Base-by-base conservation (phyloP, 257 asterid species). In the Solanum tarapatanum region DNA sequence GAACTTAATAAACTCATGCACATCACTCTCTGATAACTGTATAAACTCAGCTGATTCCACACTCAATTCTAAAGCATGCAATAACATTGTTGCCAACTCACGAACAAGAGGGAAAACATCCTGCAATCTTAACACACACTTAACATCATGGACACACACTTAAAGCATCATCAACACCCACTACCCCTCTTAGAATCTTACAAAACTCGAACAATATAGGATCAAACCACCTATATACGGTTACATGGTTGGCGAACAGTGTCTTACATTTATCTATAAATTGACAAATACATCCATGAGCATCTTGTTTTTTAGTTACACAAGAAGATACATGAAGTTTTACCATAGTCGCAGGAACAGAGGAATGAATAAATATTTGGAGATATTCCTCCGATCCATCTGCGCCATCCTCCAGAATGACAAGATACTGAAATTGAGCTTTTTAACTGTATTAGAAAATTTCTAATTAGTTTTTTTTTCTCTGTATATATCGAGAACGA, bases 281-380 rank as follows among this genome's bases (percentile, higher is more conserved):
- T 58, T 88, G 89, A 75, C 66, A 89, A 86, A 96, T 93, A 87
- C 96, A 94, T 23, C 92, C 93, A 8, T 90, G 93, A 0, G 94
- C 98, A 11, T 39, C 86, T 2, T 84, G 91, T 88, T 84, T 82
- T 91, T 90, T 36, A 48, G 88, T 64, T 87, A 82, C 80, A 80
- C 87, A 69, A 26, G 95, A 87, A 11, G 98, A 92, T 91, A 88
- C 90, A 60, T 94, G 93, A 62, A 95, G 95, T 94, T 91, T 92
- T 39, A 95, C 98, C 87, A 96, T 88, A 17, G 94, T 95, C 1
- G 93, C 92, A 1, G 97, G 94, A 1, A 92, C 96, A 23, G 91
- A 88, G 0, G 98, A 91, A 2, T 94, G 89, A 4, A 84, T 87
- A 87, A 96, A 94, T 82, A 96, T 92, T 91, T 89, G 92, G 75